These are phyloP conservation scores for Rubia peregrina DNA, from an alignment of 305 asterid genomes.

Conservation along the genomic window DNA sequence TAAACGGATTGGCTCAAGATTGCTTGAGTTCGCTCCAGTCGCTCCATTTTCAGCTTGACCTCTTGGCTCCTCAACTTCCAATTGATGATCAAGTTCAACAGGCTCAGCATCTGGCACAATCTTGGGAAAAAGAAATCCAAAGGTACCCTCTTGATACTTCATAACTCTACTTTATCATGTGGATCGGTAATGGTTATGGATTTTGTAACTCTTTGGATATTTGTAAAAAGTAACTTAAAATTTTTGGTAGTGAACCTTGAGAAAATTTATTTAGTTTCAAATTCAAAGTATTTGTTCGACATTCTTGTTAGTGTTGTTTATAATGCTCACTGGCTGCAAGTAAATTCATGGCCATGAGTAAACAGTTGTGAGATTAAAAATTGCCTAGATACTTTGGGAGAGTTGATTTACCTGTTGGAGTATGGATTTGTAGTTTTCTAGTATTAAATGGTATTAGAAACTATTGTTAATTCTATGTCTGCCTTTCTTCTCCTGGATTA, in stretches of 20 bases:
- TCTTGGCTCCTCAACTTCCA: conserved; percentile 80
- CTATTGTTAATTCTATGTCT: background rate
- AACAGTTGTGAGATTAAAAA: background rate
- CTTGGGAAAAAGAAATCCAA: conserved; percentile 60
- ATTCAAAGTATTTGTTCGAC: background rate
- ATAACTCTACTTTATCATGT: background rate
- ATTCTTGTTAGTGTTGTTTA: background rate
- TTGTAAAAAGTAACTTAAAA: background rate
- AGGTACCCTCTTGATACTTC: conserved; percentile 39
- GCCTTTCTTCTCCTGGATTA: background rate
- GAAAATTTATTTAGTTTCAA: background rate
- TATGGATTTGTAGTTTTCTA: background rate
- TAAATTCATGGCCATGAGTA: background rate
- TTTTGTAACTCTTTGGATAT: background rate
- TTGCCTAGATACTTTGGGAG: background rate
- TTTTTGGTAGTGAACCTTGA: background rate
- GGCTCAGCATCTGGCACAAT: conserved; percentile 63
- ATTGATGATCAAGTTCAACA: conserved; percentile 52
- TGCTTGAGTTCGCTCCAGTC: conserved; percentile 57
- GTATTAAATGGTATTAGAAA: background rate
- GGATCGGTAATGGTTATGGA: background rate
- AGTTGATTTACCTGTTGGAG: background rate
- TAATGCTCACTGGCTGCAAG: background rate
- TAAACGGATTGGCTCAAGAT: conserved; percentile 90
- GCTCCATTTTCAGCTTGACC: conserved; percentile 77